A percentile compares a stretch with the other conserved stretches of the same genome.
Conservation (phyloP, 805 yeast species). For the Brettanomyces custersianus region DNA sequence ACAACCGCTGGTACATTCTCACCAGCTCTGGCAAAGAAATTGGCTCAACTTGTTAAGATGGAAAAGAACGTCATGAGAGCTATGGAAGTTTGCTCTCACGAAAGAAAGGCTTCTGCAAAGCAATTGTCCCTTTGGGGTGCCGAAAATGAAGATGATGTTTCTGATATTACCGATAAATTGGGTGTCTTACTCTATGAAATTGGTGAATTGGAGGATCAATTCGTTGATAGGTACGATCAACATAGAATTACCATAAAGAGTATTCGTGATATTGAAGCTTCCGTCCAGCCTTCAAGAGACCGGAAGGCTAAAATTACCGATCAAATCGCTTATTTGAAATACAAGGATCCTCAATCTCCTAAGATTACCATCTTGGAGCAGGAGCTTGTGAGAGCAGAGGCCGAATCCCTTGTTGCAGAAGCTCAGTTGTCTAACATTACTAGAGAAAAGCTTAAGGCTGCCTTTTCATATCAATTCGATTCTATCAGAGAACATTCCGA, state of each 20-base stretch:
- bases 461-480: constrained; percentile 78
- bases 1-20: constrained; percentile 72
- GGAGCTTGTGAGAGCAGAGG: constrained; percentile 86
- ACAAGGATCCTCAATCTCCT: constrained; percentile 80
- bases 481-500: constrained; percentile 80
- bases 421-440: constrained; percentile 86
- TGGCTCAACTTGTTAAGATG: constrained; percentile 67
- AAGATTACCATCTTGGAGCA: constrained; percentile 77
- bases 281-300: constrained; percentile 84
- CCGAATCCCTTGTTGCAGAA: constrained; percentile 85
- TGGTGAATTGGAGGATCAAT: constrained; percentile 82
- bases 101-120: constrained; percentile 74
- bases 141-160: constrained; percentile 76
- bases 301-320: constrained; percentile 80
- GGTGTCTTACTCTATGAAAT: constrained; percentile 77
- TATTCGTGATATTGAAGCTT: constrained; percentile 76
- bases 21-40: constrained; percentile 70
- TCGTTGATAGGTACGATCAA: constrained; percentile 78
- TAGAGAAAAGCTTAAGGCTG: constrained; percentile 77
- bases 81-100: constrained; percentile 66
- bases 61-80: constrained; percentile 78
- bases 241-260: constrained; percentile 76
- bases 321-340: constrained; percentile 74
- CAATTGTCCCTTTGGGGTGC: constrained; percentile 84
- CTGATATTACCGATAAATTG: constrained; percentile 79